Percentiles rank a stretch among this genome's conserved stretches.
These are phyloP conservation scores for Gnetum montanum DNA, from an alignment of 75 land plant species.

Conservation along the genomic window DNA sequence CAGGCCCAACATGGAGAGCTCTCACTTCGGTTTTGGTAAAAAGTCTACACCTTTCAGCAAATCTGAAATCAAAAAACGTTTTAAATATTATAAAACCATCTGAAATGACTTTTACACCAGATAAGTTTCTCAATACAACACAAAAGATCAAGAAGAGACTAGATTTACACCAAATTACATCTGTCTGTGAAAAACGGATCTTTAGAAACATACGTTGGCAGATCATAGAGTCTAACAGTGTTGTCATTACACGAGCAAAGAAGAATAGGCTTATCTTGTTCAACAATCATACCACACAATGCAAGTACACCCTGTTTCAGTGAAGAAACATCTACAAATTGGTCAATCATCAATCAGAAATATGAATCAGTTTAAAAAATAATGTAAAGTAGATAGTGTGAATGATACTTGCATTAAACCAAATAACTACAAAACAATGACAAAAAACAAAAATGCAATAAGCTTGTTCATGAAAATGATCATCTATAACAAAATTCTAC, in stretches of 20 bases:
- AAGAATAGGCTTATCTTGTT: conserved; percentile 49
- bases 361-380: no score
- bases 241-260: conserved; percentile 74
- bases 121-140: neutral
- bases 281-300: conserved; percentile 58
- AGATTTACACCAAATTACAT: neutral
- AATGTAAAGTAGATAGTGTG: no score
- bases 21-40: conserved; percentile 62
- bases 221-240: conserved; percentile 54
- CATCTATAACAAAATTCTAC: no score
- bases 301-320: conserved; percentile 52
- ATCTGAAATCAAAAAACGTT: conserved; percentile 38
- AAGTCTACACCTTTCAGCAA: conserved; percentile 70
- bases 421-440: no score
- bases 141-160: neutral
- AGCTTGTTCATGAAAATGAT: no score
- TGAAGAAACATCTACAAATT: neutral
- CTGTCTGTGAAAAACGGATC: no score
- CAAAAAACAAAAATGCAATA: no score
- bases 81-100: no score
- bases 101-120: no score
- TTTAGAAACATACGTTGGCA: conserved; percentile 76
- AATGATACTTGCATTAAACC: no score
- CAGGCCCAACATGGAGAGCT: conserved; percentile 71
- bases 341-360: no score